phyloP scores from a whole-genome alignment of 305 asterid species.

The Fraxinus sp. region DNA sequence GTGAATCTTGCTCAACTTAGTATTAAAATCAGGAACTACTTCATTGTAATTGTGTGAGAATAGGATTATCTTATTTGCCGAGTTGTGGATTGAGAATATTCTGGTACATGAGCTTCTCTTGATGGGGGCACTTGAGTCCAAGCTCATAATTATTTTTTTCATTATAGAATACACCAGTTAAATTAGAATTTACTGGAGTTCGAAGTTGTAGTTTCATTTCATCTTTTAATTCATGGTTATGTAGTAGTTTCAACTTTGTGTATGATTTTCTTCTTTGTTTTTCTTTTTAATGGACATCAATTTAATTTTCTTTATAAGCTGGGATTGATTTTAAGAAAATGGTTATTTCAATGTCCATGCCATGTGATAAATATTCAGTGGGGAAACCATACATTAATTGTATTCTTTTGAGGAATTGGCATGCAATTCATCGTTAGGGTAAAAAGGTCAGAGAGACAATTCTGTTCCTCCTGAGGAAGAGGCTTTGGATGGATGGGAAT shows the following conservation, averaged over 20 bases:
- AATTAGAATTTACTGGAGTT: background rate
- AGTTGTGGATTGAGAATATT: background rate
- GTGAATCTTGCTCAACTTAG: background rate
- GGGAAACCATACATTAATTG: background rate
- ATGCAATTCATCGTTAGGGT: background rate
- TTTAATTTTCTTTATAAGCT: background rate
- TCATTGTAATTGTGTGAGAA: background rate
- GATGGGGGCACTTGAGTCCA: background rate
- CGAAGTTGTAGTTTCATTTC: background rate
- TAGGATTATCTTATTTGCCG: background rate
- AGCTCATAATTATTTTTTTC: background rate
- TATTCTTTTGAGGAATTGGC: background rate
- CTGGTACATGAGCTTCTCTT: background rate
- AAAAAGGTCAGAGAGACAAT: background rate
- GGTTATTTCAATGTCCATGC: background rate
- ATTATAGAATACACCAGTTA: background rate
- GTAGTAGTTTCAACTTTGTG: background rate
- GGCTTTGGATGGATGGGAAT: background rate
- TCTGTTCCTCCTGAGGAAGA: background rate
- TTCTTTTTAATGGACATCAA: background rate
- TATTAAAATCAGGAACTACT: background rate
- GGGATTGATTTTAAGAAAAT: background rate
- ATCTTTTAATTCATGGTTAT: no score
- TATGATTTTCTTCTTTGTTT: background rate
- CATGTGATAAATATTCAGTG: background rate